Evolutionary conservation across 169 alveolate species (phyloP).

Genomic region (Amoebophrya sp.): DNA sequence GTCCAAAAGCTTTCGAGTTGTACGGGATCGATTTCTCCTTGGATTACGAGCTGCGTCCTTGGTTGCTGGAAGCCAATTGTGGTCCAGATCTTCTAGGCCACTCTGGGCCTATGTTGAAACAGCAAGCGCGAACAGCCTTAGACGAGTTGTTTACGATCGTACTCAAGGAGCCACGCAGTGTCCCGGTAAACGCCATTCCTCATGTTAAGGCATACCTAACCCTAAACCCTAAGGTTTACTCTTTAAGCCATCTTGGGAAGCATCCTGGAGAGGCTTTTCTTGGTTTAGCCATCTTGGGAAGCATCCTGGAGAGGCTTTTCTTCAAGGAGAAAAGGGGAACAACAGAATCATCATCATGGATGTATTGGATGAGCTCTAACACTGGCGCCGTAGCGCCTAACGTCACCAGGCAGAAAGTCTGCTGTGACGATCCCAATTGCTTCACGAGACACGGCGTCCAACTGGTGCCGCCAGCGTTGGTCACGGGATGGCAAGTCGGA

Average conservation of each 20-base stretch:
- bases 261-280: too few relatives aligned
- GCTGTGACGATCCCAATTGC: not conserved
- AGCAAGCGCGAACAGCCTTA: not conserved
- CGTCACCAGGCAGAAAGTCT: not conserved
- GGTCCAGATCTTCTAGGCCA: not conserved
- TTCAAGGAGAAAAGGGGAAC: too few relatives aligned
- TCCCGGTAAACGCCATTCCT: not conserved
- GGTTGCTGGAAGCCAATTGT: not conserved
- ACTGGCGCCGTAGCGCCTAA: too few relatives aligned
- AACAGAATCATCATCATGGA: too few relatives aligned
- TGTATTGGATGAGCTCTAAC: too few relatives aligned
- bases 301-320: too few relatives aligned
- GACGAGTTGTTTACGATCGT: constrained; percentile 15
- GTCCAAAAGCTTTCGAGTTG: not conserved
- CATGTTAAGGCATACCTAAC: not conserved
- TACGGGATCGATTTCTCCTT: not conserved
- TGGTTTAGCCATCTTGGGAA: too few relatives aligned
- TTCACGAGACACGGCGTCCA: not conserved
- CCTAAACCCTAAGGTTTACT: too few relatives aligned
- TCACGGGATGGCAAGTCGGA: not conserved
- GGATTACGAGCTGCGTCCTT: constrained; percentile 18
- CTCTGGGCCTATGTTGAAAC: not conserved
- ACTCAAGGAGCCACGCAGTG: constrained; percentile 22
- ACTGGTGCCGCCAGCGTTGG: not conserved
- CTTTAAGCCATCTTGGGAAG: too few relatives aligned